Base-by-base conservation (phyloP, 805 yeast genomes). In the Metschnikowia similis region DNA sequence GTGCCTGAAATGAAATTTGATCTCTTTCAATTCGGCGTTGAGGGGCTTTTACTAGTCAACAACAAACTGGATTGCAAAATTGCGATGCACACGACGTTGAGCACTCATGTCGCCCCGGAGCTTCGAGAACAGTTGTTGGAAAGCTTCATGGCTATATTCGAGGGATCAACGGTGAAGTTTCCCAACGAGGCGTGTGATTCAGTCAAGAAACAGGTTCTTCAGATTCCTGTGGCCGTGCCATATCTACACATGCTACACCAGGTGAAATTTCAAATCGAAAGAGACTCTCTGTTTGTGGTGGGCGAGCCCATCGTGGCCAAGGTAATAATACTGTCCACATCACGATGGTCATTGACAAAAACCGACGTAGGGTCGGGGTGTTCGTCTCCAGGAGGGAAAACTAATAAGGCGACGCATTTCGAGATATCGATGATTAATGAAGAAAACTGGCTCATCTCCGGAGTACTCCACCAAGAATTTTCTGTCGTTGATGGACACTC, bases 361-460 rank as follows among this genome's bases (percentile, higher is more conserved):
- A 14, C 40, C 5, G 41, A 45, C 2, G 16, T 29, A 2, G 48
- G 47, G 14, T 47, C 52, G 31, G 60, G 55, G 1, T 50, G 51
- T 2, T 54, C 57, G 8, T 56, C 60, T 2, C 58, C 58, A 7
- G 13, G 41, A n/a, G n/a, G 13, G 8, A 8, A 37, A 3, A 10
- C 27, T n/a, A 28, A 26, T 1, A 35, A 35, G 10, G 40, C 27
- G 7, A 63, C 67, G 30, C 59, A 56, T 30, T 81, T 78, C 57
- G 72, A 72, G 45, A 68, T 82, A 35, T 79, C 77, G 14, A 59
- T 87, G 0, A 64, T 67, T 14, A 75, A 77, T 28, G 79, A 75
- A 53, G 96, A 89, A 26, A 78, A 75, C 47, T 92, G 98, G 98
- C 62, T 89, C 2, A 69, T 90, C 4, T 82, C 89, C 6, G 98